phyloP scores from a whole-genome alignment of 192 early-diverging fungal species.

The Chytriomyces confervae region DNA sequence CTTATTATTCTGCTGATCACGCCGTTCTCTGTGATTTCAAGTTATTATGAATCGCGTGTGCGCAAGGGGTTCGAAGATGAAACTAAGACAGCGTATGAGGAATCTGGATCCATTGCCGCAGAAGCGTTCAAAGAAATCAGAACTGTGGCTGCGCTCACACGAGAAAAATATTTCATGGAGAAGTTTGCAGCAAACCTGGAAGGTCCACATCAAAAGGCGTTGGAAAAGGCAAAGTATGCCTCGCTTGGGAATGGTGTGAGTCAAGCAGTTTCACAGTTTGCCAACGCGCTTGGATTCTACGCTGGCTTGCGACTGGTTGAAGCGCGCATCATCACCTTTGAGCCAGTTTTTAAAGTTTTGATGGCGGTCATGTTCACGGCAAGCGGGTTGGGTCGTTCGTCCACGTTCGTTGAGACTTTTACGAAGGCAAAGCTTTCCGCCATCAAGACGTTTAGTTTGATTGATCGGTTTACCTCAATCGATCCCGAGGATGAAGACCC shows the following conservation, averaged over 20 bases:
- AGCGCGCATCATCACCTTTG: slow-evolving; percentile 44
- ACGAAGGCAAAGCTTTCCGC: slow-evolving; percentile 58
- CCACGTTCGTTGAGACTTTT: slow-evolving; percentile 53
- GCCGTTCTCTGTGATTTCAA: slow-evolving; percentile 55
- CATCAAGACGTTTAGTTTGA: slow-evolving; percentile 46
- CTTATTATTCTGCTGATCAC: slow-evolving; percentile 70
- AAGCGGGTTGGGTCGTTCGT: slow-evolving; percentile 49
- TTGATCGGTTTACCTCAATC: slow-evolving; percentile 52
- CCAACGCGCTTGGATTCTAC: slow-evolving; percentile 83
- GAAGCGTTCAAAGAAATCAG: slow-evolving; percentile 85
- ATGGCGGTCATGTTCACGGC: slow-evolving; percentile 56
- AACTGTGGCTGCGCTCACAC: slow-evolving; percentile 76
- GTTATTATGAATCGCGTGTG: slow-evolving; percentile 63
- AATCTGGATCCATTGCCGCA: slow-evolving; percentile 69
- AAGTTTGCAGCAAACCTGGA: slow-evolving; percentile 67
- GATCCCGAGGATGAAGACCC: slow-evolving; percentile 60
- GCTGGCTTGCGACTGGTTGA: slow-evolving; percentile 73
- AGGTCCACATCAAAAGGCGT: slow-evolving; percentile 71
- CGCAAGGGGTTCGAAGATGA: slow-evolving; percentile 64
- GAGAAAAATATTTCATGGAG: slow-evolving; percentile 70
- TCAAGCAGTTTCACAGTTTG: slow-evolving; percentile 75
- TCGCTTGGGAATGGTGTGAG: slow-evolving; percentile 76
- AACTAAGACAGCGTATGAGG: slow-evolving; percentile 70
- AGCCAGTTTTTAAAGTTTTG: slow-evolving; percentile 46
- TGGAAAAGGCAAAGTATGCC: slow-evolving; percentile 66